Conservation (phyloP, 768 basidiomycete species). For the Cystobasidium ongulense region DNA sequence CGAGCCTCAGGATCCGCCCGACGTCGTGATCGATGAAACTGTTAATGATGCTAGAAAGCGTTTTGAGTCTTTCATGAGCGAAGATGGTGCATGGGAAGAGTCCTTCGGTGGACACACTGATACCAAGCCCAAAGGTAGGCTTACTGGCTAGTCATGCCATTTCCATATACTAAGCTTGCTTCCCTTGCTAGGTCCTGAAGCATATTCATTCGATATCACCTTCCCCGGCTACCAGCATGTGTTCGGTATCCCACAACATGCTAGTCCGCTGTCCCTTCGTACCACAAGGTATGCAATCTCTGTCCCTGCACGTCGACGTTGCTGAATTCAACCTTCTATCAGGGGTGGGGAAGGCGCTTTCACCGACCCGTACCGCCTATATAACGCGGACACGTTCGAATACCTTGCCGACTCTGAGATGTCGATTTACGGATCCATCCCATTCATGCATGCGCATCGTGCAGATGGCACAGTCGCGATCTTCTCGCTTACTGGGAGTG, state of each 20-base stretch:
- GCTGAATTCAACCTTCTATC: neutral
- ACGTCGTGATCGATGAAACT: slow-evolving; percentile 40
- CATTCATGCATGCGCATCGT: slow-evolving; percentile 75
- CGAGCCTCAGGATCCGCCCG: slow-evolving; percentile 37
- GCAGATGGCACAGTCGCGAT: slow-evolving; percentile 77
- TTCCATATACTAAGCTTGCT: neutral
- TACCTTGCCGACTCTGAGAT: slow-evolving; percentile 60
- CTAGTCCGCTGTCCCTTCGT: slow-evolving; percentile 78
- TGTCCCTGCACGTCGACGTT: neutral
- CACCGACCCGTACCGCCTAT: slow-evolving; percentile 86
- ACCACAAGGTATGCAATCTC: slow-evolving; percentile 52
- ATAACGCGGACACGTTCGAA: slow-evolving; percentile 93
- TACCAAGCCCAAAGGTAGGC: slow-evolving; percentile 82
- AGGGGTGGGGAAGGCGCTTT: slow-evolving; percentile 67
- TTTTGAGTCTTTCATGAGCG: slow-evolving; percentile 52
- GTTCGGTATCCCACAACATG: slow-evolving; percentile 95
- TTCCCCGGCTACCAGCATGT: slow-evolving; percentile 87
- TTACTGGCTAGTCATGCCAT: neutral
- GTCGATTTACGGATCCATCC: slow-evolving; percentile 37
- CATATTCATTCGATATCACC: slow-evolving; percentile 78
- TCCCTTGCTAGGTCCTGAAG: slow-evolving; percentile 68
- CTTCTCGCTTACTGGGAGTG: slow-evolving; percentile 77
- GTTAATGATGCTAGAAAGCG: slow-evolving; percentile 47
- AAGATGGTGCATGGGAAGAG: slow-evolving; percentile 86
- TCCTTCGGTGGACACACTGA: slow-evolving; percentile 78